Conservation (phyloP, 345 rosid genomes). For the Eucalyptus marginata region DNA sequence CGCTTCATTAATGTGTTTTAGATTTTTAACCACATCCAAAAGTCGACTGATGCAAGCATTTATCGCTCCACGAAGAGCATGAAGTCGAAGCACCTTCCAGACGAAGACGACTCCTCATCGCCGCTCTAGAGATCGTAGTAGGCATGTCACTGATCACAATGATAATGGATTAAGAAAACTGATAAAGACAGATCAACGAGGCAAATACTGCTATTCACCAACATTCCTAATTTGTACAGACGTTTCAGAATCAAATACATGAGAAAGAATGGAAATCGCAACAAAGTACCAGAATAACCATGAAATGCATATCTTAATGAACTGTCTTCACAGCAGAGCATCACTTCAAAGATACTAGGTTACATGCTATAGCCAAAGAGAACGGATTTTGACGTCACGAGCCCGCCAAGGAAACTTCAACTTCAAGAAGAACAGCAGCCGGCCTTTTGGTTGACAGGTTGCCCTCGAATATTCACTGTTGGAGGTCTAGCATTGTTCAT, state of each 20-base stretch:
- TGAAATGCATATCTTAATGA: slow-evolving; percentile 6
- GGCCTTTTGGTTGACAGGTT: slow-evolving; percentile 83
- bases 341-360: slow-evolving; percentile 9
- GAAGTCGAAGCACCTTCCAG: not conserved
- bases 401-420: not conserved
- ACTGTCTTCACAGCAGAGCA: slow-evolving; percentile 11
- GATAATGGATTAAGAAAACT: not conserved
- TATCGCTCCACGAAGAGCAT: not conserved
- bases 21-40: not conserved
- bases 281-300: slow-evolving; percentile 3
- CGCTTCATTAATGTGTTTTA: not conserved
- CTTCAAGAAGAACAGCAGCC: slow-evolving; percentile 87
- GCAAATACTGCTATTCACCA: slow-evolving; percentile 13
- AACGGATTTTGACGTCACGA: slow-evolving; percentile 3
- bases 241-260: slow-evolving; percentile 22
- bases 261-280: slow-evolving; percentile 30
- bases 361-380: slow-evolving; percentile 19
- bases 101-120: not conserved
- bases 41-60: not conserved
- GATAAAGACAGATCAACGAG: not conserved
- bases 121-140: not conserved
- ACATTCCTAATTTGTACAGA: slow-evolving; percentile 46
- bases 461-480: slow-evolving; percentile 90
- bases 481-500: slow-evolving; percentile 67
- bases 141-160: not conserved